Conservation (phyloP, 2,329 filamentous ascomycete genomes). For the Plenodomus lindquistii region DNA sequence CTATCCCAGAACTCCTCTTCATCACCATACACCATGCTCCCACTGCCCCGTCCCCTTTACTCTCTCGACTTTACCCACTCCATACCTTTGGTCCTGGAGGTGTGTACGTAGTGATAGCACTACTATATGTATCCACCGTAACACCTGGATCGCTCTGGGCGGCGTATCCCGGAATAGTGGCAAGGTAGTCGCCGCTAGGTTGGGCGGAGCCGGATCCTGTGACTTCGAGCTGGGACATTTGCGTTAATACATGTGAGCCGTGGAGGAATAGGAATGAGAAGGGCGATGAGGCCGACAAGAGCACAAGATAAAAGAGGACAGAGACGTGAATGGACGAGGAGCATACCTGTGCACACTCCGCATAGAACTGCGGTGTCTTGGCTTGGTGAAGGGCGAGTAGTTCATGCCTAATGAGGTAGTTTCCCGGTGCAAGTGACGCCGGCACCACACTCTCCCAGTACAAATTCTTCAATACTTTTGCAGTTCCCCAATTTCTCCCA, state of each 20-base stretch:
- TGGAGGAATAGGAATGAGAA: no score
- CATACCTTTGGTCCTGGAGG: slow-evolving; percentile 55
- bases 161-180: slow-evolving; percentile 50
- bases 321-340: no score
- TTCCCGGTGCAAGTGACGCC: slow-evolving; percentile 43
- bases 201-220: slow-evolving; percentile 53
- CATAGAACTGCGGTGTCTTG: slow-evolving; percentile 57
- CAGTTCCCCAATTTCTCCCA: slow-evolving; percentile 56
- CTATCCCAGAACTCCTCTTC: no score
- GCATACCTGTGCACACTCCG: slow-evolving; percentile 61
- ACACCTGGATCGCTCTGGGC: slow-evolving; percentile 54
- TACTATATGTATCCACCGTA: slow-evolving; percentile 57
- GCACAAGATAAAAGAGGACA: no score
- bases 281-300: no score
- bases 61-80: slow-evolving; percentile 43
- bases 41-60: background rate
- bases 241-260: no score
- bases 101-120: slow-evolving; percentile 52
- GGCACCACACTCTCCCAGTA: slow-evolving; percentile 60
- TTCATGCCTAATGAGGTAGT: slow-evolving; percentile 55
- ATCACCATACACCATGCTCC: background rate
- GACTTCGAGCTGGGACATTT: slow-evolving; percentile 36
- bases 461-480: slow-evolving; percentile 52
- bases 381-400: slow-evolving; percentile 61
- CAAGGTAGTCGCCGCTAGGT: slow-evolving; percentile 49